These are phyloP conservation scores for Sechiopsis laciniata DNA, from an alignment of 306 rosid species.

Conservation along the genomic window DNA sequence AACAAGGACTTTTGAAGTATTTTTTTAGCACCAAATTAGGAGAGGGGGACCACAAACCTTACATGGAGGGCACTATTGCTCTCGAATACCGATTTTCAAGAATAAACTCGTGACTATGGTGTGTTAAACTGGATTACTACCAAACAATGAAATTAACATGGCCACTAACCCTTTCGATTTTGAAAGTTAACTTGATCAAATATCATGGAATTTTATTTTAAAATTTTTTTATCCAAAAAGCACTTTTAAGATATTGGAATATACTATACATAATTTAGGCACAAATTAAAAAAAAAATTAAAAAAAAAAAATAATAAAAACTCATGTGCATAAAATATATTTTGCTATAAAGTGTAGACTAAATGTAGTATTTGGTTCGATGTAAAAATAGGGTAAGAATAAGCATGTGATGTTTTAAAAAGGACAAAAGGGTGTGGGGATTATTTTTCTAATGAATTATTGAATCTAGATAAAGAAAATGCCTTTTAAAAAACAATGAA, in stretches of 20 bases:
- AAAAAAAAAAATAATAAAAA: neutral
- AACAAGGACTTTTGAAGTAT: no score
- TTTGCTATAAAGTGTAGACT: neutral
- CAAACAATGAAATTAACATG: no score
- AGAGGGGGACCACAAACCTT: no score
- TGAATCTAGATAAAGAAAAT: neutral
- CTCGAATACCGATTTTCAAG: no score
- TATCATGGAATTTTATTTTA: neutral
- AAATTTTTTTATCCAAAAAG: neutral
- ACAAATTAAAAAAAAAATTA: no score
- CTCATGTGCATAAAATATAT: neutral
- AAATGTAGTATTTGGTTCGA: neutral
- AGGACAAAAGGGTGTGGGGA: neutral
- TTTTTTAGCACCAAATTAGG: no score
- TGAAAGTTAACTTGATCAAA: neutral
- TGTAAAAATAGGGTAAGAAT: neutral
- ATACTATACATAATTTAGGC: neutral
- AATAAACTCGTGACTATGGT: no score
- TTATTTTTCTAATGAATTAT: neutral
- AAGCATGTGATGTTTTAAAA: neutral
- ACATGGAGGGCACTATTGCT: no score
- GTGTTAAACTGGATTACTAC: no score
- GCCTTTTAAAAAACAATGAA: neutral
- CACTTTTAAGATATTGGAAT: neutral
- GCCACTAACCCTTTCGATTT: no score